phyloP scores from a whole-genome alignment of 1,284 basidiomycete species.

The Puccinia polysora region DNA sequence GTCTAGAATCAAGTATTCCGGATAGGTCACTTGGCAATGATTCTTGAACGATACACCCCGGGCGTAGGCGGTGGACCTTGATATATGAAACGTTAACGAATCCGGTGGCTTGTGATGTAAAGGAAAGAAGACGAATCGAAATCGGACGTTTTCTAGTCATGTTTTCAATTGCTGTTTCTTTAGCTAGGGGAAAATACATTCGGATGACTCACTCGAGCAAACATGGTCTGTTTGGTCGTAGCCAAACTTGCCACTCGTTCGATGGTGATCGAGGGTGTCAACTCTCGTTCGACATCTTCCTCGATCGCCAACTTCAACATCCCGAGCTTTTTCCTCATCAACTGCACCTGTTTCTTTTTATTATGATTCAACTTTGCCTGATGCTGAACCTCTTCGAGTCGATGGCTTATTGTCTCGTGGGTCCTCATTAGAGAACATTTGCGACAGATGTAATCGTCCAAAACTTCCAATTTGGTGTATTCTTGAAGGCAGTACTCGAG shows the following conservation, averaged over 20 bases:
- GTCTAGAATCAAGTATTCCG: conserved; percentile 76
- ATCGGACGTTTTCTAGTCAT: too few relatives aligned
- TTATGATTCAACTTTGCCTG: neutral
- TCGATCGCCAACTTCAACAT: conserved; percentile 25
- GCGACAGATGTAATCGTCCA: conserved; percentile 77
- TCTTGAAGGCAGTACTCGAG: conserved; percentile 71
- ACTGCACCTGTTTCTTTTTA: conserved; percentile 16
- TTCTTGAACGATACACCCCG: conserved; percentile 72
- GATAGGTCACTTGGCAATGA: conserved; percentile 70
- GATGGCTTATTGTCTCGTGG: conserved; percentile 61
- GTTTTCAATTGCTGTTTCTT: too few relatives aligned
- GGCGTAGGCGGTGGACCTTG: conserved; percentile 74
- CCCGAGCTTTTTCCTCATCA: conserved; percentile 9
- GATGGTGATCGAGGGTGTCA: neutral
- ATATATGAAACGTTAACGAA: conserved; percentile 76
- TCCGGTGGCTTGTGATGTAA: conserved; percentile 66
- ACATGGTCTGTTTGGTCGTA: conserved; percentile 78
- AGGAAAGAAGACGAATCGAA: neutral
- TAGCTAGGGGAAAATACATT: too few relatives aligned
- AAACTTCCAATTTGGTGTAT: conserved; percentile 72
- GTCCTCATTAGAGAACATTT: conserved; percentile 74
- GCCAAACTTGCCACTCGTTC: conserved; percentile 68
- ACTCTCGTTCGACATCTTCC: conserved; percentile 29
- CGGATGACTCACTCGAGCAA: conserved; percentile 65
- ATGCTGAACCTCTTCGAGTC: conserved; percentile 59